Evolutionary conservation across 2,329 filamentous ascomycete species (phyloP).

Genomic region (Xylaria sp.): DNA sequence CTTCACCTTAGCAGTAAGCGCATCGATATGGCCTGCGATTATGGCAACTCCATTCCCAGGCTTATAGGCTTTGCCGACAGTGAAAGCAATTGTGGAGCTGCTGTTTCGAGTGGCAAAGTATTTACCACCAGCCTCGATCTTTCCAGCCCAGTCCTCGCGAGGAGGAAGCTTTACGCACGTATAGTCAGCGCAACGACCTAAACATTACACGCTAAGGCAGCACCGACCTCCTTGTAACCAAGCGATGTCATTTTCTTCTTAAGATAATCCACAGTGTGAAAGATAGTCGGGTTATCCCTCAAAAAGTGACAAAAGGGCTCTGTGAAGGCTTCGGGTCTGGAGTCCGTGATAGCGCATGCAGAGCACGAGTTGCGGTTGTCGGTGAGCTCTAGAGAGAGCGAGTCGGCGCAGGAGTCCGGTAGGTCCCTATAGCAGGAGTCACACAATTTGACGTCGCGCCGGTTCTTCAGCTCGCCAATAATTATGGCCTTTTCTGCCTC

Average conservation of each 20-base stretch:
- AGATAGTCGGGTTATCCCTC: constrained; percentile 90
- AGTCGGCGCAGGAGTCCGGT: constrained; percentile 48
- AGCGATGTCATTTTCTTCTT: constrained; percentile 75
- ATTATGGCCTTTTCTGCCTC: constrained; percentile 46
- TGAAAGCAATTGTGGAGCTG: constrained; percentile 86
- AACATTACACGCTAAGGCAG: background rate
- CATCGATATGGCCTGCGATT: constrained; percentile 92
- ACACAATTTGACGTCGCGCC: constrained; percentile 40
- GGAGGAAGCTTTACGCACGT: constrained; percentile 70
- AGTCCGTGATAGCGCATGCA: constrained; percentile 40
- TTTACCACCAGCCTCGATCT: constrained; percentile 82
- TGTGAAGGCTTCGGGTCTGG: constrained; percentile 74
- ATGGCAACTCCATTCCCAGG: constrained; percentile 89
- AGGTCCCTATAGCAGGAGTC: constrained; percentile 45
- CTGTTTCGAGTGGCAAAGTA: constrained; percentile 91
- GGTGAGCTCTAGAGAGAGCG: constrained; percentile 37
- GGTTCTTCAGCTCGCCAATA: constrained; percentile 41
- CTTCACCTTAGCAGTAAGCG: constrained; percentile 90
- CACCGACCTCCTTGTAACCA: constrained; percentile 77
- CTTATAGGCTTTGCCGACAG: constrained; percentile 81
- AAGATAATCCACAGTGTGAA: constrained; percentile 87
- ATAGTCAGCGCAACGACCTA: constrained; percentile 25
- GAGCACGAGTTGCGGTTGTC: constrained; percentile 39
- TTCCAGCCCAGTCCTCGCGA: constrained; percentile 79
- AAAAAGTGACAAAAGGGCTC: constrained; percentile 90